A percentile compares a stretch with the other conserved stretches of the same genome.
phyloP scores from a whole-genome alignment of 306 rosid species.

The Cicer yamashitae region DNA sequence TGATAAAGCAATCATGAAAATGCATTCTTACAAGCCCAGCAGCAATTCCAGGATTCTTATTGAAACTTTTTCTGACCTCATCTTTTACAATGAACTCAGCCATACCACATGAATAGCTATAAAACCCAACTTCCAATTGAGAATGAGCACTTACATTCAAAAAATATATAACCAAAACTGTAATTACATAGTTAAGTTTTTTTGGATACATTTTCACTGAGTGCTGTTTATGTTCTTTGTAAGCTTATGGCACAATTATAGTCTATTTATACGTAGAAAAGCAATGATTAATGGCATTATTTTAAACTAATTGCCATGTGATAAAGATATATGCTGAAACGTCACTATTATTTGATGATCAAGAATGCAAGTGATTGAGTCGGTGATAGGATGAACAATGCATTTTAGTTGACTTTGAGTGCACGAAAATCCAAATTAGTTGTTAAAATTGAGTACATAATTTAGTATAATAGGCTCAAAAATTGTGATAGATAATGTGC shows the following conservation, averaged over 20 bases:
- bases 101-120: constrained; percentile 53
- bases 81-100: constrained; percentile 72
- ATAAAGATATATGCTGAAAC: constrained; percentile 45
- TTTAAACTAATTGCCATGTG: constrained; percentile 36
- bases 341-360: constrained; percentile 41
- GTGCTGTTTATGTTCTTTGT: constrained; percentile 20
- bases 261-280: constrained; percentile 44
- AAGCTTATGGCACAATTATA: constrained; percentile 20
- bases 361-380: constrained; percentile 35
- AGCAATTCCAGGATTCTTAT: constrained; percentile 57
- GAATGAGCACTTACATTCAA: constrained; percentile 51
- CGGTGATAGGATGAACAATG: constrained; percentile 35
- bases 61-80: constrained; percentile 54
- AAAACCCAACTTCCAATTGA: constrained; percentile 67
- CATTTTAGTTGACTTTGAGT: constrained; percentile 51
- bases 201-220: constrained; percentile 51
- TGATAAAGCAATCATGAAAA: constrained; percentile 81
- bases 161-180: constrained; percentile 41
- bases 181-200: constrained; percentile 36
- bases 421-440: constrained; percentile 59
- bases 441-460: constrained; percentile 40
- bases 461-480: constrained; percentile 41
- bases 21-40: constrained; percentile 82
- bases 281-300: constrained; percentile 28
- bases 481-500: constrained; percentile 26